Evolutionary conservation across 495 filamentous ascomycete species (phyloP), one percentile per base, ranked within the genome.

Genomic region (Neurospora sp.): DNA sequence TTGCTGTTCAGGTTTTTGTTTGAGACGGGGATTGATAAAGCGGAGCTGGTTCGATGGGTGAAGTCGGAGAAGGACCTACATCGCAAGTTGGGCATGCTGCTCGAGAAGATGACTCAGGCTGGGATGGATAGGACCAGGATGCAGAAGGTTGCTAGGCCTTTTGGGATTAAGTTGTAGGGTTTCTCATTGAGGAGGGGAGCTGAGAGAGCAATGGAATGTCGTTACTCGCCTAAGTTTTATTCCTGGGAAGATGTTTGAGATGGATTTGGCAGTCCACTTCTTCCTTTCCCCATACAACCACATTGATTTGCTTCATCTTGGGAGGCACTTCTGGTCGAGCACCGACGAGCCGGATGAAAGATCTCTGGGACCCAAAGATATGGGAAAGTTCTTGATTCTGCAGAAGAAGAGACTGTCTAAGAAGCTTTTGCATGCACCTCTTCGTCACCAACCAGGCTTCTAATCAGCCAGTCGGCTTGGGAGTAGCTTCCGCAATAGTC

Each of bases 1-100:
- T 9, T 61, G 1, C 3, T 61, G 0, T 0, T 61, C 0, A 35
- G 9, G 27, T 18, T 61, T 0, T 35, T 61, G 0, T 61, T 35
- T 9, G 14, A 35, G 2, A 61, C 53, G 11, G 5, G 6, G 12
- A 0, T 61, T 3, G 2, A 61, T 1, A 27, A 16, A 31, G 11
- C 1, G 53, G 12, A 61, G 2, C 53, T 61, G 12, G 53, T 16
- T 16, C 12, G 9, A 14, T 61, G 53, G 53, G 0, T 61, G 0
- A 61, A 61, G 22, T 61, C 12, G 0, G 48, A 61, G 11, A 61
- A 31, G 20, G 22, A 31, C 22, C 1, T 31, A 61, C 53, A 61
- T 61, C 11, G 22, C 53, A 61, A 61, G 53, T 31, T 61, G 20
- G 53, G 53, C 22, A 31, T 61, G 22, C 0, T 61, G 22, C 22